These are phyloP conservation scores for Taphrina betulina DNA, from an alignment of 1,139 yeast genomes.

Conservation along the genomic window DNA sequence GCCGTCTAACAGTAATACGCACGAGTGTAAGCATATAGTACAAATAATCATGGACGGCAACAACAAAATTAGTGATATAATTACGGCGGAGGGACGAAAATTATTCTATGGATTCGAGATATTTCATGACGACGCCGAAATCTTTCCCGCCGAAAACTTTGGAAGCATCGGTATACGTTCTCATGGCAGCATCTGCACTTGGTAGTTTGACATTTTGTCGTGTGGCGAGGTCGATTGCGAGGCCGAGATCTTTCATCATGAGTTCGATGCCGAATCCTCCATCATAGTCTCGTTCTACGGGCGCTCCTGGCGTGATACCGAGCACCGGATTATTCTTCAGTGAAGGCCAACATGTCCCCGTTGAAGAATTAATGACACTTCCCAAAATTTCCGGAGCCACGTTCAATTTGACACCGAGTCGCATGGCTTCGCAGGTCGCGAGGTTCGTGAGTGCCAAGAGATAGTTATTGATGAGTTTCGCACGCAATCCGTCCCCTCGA, in stretches of 20 bases:
- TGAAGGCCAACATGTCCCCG: conserved; percentile 63
- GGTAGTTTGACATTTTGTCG: conserved; percentile 40
- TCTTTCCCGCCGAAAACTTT: conserved; percentile 40
- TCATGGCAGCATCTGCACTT: conserved; percentile 42
- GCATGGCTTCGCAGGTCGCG: conserved; percentile 63
- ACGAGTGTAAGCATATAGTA: too few species aligned
- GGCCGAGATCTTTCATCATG: conserved; percentile 58
- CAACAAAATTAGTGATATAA: too few species aligned
- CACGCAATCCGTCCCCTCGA: conserved; percentile 57
- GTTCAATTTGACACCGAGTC: conserved; percentile 57
- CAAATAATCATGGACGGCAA: too few species aligned
- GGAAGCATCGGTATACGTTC: conserved; percentile 42
- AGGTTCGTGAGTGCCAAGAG: conserved; percentile 59
- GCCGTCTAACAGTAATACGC: too few species aligned
- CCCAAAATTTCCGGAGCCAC: conserved; percentile 54
- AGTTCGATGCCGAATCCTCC: conserved; percentile 60
- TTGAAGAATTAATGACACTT: conserved; percentile 56
- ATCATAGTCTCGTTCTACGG: conserved; percentile 52
- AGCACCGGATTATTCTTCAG: conserved; percentile 62
- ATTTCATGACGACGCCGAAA: conserved; percentile 44
- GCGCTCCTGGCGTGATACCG: conserved; percentile 51
- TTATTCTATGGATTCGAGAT: too few species aligned
- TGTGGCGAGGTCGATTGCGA: conserved; percentile 55
- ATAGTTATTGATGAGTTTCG: conserved; percentile 60
- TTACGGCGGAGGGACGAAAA: too few species aligned